Percentiles rank a stretch among this genome's conserved stretches.
Conservation (phyloP, 73 alveolate species). For the Durusdinium trenchii region DNA sequence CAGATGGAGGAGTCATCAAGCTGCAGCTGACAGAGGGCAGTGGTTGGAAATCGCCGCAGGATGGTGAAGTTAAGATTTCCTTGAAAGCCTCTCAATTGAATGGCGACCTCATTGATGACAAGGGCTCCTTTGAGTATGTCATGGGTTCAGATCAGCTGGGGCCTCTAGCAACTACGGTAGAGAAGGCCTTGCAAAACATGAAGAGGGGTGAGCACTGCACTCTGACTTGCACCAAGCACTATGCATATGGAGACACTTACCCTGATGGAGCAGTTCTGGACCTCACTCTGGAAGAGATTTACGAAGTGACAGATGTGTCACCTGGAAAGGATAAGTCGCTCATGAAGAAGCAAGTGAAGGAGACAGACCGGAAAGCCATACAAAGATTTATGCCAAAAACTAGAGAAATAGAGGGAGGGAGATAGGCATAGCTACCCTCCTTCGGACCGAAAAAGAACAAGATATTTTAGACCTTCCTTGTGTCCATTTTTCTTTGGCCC, state of each 20-base stretch:
- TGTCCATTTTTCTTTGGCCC: no score
- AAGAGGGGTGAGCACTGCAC: constrained; percentile 21
- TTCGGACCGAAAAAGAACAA: no score
- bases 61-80: neutral
- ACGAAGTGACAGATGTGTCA: neutral
- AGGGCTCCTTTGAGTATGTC: constrained; percentile 7
- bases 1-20: constrained; percentile 34
- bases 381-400: no score
- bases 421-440: no score
- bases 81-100: neutral
- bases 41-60: constrained; percentile 30
- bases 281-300: neutral
- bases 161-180: neutral
- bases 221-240: constrained; percentile 33
- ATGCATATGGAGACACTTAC: neutral
- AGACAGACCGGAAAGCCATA: no score
- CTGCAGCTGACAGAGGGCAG: neutral
- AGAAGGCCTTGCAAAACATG: constrained; percentile 33
- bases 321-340: neutral
- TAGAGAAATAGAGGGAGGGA: no score
- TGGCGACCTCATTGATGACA: neutral
- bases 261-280: neutral
- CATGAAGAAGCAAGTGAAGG: constrained; percentile 25
- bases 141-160: neutral
- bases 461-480: no score